phyloP scores from a whole-genome alignment of 495 filamentous ascomycete genomes.

The Arthonia radiata region DNA sequence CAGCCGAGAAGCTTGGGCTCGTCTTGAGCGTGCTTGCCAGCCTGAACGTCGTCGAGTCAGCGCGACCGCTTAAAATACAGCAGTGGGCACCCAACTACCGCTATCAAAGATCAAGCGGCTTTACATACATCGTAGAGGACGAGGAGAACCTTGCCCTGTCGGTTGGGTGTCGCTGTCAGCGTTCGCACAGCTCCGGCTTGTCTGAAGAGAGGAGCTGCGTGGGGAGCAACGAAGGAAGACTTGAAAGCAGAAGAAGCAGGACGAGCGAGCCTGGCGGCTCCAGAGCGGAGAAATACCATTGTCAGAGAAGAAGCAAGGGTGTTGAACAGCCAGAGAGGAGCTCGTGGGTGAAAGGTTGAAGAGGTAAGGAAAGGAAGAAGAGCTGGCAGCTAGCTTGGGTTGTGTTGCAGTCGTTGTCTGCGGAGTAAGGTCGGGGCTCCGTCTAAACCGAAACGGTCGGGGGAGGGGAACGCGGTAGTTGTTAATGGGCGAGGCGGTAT shows the following conservation, averaged over 20 bases:
- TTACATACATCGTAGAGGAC: conserved; percentile 50
- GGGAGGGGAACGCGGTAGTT: no score
- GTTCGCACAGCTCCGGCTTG: no score
- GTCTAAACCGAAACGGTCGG: no score
- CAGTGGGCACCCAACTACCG: background rate
- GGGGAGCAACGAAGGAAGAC: no score
- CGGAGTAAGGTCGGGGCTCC: no score
- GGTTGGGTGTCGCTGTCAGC: conserved; percentile 30
- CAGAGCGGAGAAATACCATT: conserved; percentile 48
- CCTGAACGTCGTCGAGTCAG: conserved; percentile 18
- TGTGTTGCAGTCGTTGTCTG: no score
- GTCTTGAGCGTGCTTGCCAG: conserved; percentile 41
- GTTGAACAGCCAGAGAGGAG: no score
- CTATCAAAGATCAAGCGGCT: background rate
- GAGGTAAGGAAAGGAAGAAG: no score
- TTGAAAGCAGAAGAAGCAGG: background rate
- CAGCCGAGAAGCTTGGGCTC: conserved; percentile 77
- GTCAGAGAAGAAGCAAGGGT: conserved; percentile 17
- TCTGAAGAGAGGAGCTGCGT: conserved; percentile 3
- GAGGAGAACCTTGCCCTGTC: conserved; percentile 50
- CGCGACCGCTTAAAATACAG: conserved; percentile 1
- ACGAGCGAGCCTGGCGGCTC: background rate
- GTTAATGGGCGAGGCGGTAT: no score
- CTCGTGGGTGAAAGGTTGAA: no score
- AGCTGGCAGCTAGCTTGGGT: no score